These are phyloP conservation scores for Penicillium sp. DNA, from an alignment of 2,329 filamentous ascomycete species.

Conservation along the genomic window DNA sequence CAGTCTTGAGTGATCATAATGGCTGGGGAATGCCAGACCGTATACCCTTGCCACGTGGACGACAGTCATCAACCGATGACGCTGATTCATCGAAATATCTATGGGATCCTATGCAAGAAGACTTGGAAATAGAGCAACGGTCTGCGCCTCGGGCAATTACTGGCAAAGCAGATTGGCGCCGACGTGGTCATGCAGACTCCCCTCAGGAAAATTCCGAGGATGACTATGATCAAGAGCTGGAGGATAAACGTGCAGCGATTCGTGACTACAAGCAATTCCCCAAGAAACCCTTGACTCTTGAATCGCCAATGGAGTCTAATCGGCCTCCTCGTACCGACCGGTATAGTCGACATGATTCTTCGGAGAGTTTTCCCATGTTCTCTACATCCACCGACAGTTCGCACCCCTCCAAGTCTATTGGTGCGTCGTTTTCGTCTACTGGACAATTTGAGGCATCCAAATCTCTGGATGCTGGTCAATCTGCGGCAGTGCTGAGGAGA, in stretches of 20 bases:
- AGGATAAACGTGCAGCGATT: slow-evolving; percentile 44
- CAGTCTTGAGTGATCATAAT: slow-evolving; percentile 41
- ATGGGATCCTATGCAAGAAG: slow-evolving; percentile 21
- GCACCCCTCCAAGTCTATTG: slow-evolving; percentile 51
- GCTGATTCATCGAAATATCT: slow-evolving; percentile 21
- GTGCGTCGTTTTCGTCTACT: slow-evolving; percentile 48
- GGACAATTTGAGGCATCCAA: slow-evolving; percentile 24
- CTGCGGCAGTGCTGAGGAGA: slow-evolving; percentile 7
- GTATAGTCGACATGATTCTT: slow-evolving; percentile 55
- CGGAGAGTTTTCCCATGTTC: slow-evolving; percentile 63
- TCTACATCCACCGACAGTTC: slow-evolving; percentile 60
- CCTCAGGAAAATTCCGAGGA: slow-evolving; percentile 31
- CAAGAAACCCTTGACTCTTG: slow-evolving; percentile 50
- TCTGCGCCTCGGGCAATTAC: slow-evolving; percentile 43
- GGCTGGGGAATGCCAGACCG: slow-evolving; percentile 31
- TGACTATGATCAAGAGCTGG: slow-evolving; percentile 40
- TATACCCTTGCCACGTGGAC: slow-evolving; percentile 20
- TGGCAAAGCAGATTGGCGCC: slow-evolving; percentile 39
- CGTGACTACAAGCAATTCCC: slow-evolving; percentile 50
- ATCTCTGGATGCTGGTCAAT: slow-evolving; percentile 21
- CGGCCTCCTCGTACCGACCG: slow-evolving; percentile 31
- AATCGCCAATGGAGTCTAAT: slow-evolving; percentile 36
- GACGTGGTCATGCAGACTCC: slow-evolving; percentile 25
- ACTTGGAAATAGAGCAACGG: slow-evolving; percentile 32
- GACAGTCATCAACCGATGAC: slow-evolving; percentile 28